Evolutionary conservation across 1,284 basidiomycete species (phyloP), one percentile per base, ranked within the genome.

Genomic region (Ustilago tritici): DNA sequence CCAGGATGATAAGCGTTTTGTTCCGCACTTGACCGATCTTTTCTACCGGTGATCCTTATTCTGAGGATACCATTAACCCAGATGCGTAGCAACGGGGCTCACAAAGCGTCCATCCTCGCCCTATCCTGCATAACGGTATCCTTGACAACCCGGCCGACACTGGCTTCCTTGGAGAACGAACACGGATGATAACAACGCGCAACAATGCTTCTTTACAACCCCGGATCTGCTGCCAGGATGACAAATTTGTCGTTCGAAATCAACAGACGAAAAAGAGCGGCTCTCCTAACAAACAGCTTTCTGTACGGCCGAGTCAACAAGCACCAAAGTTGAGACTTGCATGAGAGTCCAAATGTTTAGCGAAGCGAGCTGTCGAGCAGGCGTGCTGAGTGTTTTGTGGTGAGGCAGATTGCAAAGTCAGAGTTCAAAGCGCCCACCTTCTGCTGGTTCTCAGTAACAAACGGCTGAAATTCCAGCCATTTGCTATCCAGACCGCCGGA

Each of bases 31-130:
- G 52, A 54, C 34, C 50, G 52, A 54, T 19, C n/a, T 19, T 5
- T 19, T 17, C 19, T 54, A 34, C 34, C 52, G 34, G 52, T n/a
- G 52, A 54, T 54, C 35, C 52, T 54, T 54, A 54, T 54, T 23
- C 49, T 9, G 7, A 19, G 34, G 46, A 19, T 49, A 49, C n/a
- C 46, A 12, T 15, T 14, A n/a, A 50, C 28, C 28, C 47, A 50
- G 31, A 6, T 12, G 47, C 47, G 47, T 28, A 19, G 15, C 14
- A 50, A 50, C 11, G 31, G 19, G 14, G 28, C 31, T 50, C 31
- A 12, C 23, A 12, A 12, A 4, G 28, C 31, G 47, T 50, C 47
- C 5, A 50, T 50, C 31, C 49, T 50, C 49, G 9, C 49, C 9
- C 9, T 7, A 50, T 19, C 17, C 46, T 49, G 46, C 23, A 49